Conservation (phyloP, 2,329 filamentous ascomycete species). For the Lasiodiplodia citricola region DNA sequence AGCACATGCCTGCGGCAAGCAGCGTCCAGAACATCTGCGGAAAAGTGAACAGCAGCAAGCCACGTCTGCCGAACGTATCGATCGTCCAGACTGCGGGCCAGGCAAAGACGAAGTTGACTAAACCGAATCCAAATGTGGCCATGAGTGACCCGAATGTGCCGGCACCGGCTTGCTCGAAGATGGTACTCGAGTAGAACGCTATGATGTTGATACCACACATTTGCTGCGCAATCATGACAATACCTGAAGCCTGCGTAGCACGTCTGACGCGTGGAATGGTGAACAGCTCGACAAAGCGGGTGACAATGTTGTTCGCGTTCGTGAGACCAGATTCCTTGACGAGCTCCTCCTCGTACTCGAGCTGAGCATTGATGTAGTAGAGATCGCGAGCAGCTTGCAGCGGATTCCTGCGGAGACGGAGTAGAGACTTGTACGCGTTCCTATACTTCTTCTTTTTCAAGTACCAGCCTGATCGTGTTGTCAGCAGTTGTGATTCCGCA, state of each 20-base stretch:
- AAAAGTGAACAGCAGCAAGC: conserved; percentile 56
- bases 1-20: conserved; percentile 57
- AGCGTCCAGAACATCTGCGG: conserved; percentile 58
- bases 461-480: conserved; percentile 32
- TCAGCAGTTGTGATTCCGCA: neutral
- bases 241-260: conserved; percentile 76
- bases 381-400: conserved; percentile 51
- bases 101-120: conserved; percentile 64
- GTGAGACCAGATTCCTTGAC: conserved; percentile 33
- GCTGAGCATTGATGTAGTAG: conserved; percentile 48
- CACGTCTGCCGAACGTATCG: conserved; percentile 58
- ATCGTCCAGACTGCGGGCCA: conserved; percentile 66
- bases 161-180: conserved; percentile 55
- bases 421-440: conserved; percentile 47
- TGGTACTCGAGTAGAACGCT: conserved; percentile 56
- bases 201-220: conserved; percentile 62
- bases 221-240: conserved; percentile 75
- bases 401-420: conserved; percentile 45
- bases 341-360: conserved; percentile 42
- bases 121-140: conserved; percentile 63
- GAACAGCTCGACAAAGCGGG: conserved; percentile 61
- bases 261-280: conserved; percentile 71
- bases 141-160: conserved; percentile 51
- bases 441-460: conserved; percentile 48
- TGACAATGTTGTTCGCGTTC: conserved; percentile 43